phyloP scores from a whole-genome alignment of 768 basidiomycete species.

The Pleurotus djamor region DNA sequence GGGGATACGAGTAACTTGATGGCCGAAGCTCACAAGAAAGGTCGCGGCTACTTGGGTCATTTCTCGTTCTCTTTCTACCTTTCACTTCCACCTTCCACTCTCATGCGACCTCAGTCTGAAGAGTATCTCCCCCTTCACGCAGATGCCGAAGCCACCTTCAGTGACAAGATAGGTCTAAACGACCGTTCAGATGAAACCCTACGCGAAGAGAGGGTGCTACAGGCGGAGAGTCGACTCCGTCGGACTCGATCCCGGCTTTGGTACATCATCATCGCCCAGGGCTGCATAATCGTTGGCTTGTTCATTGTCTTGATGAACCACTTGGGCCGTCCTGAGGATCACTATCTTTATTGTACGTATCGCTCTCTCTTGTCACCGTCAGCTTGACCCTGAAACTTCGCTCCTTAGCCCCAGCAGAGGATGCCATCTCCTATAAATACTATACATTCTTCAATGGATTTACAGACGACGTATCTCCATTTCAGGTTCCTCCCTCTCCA shows the following conservation, averaged over 20 bases:
- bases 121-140: background rate
- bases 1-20: too few species aligned
- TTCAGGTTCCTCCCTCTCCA: constrained; percentile 12
- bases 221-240: background rate
- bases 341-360: background rate
- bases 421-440: constrained; percentile 1
- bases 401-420: background rate
- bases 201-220: background rate
- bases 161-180: background rate
- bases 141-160: background rate
- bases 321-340: background rate
- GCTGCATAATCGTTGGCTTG: background rate
- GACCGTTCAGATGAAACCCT: background rate
- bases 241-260: background rate
- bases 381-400: background rate
- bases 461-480: background rate
- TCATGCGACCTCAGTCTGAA: background rate
- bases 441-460: background rate
- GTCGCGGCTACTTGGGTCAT: too few species aligned
- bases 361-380: background rate
- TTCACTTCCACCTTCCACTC: background rate
- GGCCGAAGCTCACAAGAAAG: too few species aligned
- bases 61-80: background rate
- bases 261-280: background rate
- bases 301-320: background rate